Evolutionary conservation across 192 early-diverging fungal genomes (phyloP), one percentile per base, ranked within the genome.

Genomic region (Pilobolus umbonatus): DNA sequence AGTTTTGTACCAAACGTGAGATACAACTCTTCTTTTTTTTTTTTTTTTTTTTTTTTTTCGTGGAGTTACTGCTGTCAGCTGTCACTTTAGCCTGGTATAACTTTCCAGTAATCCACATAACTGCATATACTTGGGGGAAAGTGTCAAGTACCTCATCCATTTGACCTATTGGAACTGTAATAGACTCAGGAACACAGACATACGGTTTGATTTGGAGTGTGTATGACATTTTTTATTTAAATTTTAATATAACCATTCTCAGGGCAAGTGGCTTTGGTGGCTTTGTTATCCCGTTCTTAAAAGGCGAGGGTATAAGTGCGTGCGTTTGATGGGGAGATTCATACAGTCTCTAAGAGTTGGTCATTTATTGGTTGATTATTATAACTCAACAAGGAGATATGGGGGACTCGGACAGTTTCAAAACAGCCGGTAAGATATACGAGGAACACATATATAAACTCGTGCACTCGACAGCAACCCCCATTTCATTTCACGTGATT

Each of bases 201-300:
- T 51, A 51, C 1, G 49, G 49, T 32, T 51, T 51, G 31, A 51
- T 31, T 21, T 17, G 21, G 10, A n/a, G 17, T 28, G 47, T 8
- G 19, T 21, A 28, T n/a, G 9, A 49, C 1, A 25, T 6, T 30
- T 17, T 51, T 30, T 14, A 19, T 51, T 51, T 21, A 25, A 21
- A 22, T 45, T 45, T 6, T 51, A n/a, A 14, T 28, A 32, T 21
- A 51, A 29, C 19, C 14, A 51, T 21, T 6, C 32, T 51, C 26
- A 28, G 4, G 12, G 14, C 21, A 8, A 5, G 3, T 12, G 49
- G 14, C 32, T 32, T 4, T 9, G 12, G 45, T 47, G 21, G 45
- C 45, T 51, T 45, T 51, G 29, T n/a, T 11, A 51, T 17, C 29
- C 49, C 29, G 29, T 51, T 31, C 29, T 51, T 51, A 51, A 51